Evolutionary conservation across 2,329 filamentous ascomycete species (phyloP).

Genomic region (Passalora sequoiae): DNA sequence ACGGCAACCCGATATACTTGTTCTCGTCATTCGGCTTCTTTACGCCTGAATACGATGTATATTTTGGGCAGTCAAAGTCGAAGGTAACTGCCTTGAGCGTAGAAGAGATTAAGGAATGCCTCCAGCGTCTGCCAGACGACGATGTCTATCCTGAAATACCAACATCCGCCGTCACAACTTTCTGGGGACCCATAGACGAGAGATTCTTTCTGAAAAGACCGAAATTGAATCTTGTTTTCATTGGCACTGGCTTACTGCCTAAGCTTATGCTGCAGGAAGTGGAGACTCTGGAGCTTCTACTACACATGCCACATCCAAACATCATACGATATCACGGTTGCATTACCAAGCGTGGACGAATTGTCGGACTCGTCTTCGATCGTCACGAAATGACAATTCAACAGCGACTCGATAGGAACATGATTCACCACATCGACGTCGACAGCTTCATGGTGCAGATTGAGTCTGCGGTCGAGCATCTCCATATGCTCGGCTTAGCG

Average conservation of each 20-base stretch:
- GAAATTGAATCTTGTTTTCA: not conserved
- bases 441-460: not conserved
- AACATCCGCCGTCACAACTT: not conserved
- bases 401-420: constrained; percentile 6
- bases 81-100: constrained; percentile 3
- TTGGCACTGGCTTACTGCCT: constrained; percentile 4
- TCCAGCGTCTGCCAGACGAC: constrained; percentile 1
- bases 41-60: constrained; percentile 1
- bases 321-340: constrained; percentile 1
- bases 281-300: constrained; percentile 4
- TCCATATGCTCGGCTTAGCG: constrained; percentile 8
- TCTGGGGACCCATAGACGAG: not conserved
- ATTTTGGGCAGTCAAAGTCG: constrained; percentile 2
- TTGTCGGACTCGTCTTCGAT: not conserved
- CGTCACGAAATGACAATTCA: not conserved
- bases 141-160: not conserved
- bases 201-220: not conserved
- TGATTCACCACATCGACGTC: constrained; percentile 1
- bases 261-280: constrained; percentile 7
- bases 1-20: constrained; percentile 4
- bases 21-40: constrained; percentile 5
- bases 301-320: constrained; percentile 1
- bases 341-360: not conserved
- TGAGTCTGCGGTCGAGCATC: constrained; percentile 3
- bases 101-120: constrained; percentile 2